Conservation (phyloP, 768 basidiomycete genomes). For the Xerocomus spinulosus region DNA sequence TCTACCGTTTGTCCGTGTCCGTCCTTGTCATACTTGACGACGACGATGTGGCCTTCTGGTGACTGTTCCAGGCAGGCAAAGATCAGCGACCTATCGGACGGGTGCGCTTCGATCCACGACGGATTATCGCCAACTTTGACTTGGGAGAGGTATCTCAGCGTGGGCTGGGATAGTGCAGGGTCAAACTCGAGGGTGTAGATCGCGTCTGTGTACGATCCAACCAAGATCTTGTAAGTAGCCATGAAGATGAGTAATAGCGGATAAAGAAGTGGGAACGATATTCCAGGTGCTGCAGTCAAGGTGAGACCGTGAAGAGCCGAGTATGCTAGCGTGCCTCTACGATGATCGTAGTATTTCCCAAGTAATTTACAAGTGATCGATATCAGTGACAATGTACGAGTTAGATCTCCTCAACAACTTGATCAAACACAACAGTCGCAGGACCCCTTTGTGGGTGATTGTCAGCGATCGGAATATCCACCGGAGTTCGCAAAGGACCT, state of each 20-base stretch:
- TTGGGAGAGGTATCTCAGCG: slow-evolving; percentile 42
- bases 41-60: slow-evolving; percentile 56
- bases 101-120: slow-evolving; percentile 71
- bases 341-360: too few relatives aligned
- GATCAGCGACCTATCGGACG: slow-evolving; percentile 51
- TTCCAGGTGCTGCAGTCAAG: too few relatives aligned
- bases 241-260: too few relatives aligned
- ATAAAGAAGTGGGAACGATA: too few relatives aligned
- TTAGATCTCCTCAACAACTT: slow-evolving; percentile 27
- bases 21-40: slow-evolving; percentile 51
- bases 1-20: slow-evolving; percentile 44
- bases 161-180: slow-evolving; percentile 53
- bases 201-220: slow-evolving; percentile 60
- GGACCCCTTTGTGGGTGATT: slow-evolving; percentile 22
- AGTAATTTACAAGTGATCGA: too few relatives aligned
- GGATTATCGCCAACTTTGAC: slow-evolving; percentile 57
- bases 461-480: background rate
- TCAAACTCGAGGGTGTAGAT: slow-evolving; percentile 66
- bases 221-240: slow-evolving; percentile 42
- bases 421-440: slow-evolving; percentile 30
- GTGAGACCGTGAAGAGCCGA: too few relatives aligned
- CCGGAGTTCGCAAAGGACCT: background rate
- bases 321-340: too few relatives aligned
- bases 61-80: slow-evolving; percentile 63
- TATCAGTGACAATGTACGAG: background rate